A percentile compares a stretch with the other conserved stretches of the same genome.
phyloP scores from a whole-genome alignment of 1,284 basidiomycete species.

The Trametes sp. region DNA sequence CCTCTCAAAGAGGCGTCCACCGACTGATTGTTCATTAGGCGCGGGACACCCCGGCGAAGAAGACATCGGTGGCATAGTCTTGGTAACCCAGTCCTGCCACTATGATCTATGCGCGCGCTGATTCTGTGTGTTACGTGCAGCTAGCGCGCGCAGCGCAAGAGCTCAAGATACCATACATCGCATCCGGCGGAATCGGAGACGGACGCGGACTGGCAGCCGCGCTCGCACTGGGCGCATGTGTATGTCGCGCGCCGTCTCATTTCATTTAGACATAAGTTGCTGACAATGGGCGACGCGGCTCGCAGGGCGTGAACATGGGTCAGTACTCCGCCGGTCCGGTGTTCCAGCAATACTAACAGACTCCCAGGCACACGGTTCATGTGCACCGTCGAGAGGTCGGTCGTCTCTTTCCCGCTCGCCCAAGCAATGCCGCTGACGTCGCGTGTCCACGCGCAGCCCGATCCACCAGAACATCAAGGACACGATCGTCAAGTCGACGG shows the following conservation, averaged over 20 bases:
- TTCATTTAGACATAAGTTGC: constrained; percentile 17
- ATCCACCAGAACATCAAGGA: constrained; percentile 94
- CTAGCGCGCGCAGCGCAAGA: constrained; percentile 90
- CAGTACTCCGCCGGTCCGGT: constrained; percentile 32
- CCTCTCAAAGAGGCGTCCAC: not conserved
- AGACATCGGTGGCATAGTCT: constrained; percentile 90
- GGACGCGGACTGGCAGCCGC: constrained; percentile 85
- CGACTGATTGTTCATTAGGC: constrained; percentile 52
- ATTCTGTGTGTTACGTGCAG: constrained; percentile 47
- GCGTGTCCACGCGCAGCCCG: constrained; percentile 56
- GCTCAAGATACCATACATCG: constrained; percentile 86
- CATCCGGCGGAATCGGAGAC: constrained; percentile 89
- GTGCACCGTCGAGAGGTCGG: constrained; percentile 79
- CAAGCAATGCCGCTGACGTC: no score
- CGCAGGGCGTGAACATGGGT: constrained; percentile 88
- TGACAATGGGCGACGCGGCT: constrained; percentile 23
- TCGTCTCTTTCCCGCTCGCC: not conserved
- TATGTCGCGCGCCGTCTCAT: constrained; percentile 47
- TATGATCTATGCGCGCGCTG: not conserved
- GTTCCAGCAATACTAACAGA: constrained; percentile 10
- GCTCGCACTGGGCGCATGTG: constrained; percentile 83
- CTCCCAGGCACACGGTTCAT: constrained; percentile 82
- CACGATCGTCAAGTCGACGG: constrained; percentile 84
- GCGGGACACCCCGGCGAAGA: constrained; percentile 96
- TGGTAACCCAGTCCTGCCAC: constrained; percentile 57